These are phyloP conservation scores for Tetraselmis chui DNA, from an alignment of 139 green algal genomes.

Conservation along the genomic window DNA sequence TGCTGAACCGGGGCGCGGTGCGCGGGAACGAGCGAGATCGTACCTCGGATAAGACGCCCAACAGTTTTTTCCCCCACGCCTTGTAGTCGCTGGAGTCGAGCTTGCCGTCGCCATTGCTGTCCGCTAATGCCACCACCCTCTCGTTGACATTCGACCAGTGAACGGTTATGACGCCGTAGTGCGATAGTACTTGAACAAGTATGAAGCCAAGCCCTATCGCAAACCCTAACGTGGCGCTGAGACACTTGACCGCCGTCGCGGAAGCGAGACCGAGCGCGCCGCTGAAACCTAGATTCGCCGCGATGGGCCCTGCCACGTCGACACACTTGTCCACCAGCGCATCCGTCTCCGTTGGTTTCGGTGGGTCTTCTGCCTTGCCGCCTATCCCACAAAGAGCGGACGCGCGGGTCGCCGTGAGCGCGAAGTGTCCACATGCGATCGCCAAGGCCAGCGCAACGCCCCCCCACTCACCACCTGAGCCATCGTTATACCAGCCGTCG, in stretches of 20 bases:
- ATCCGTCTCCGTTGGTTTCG: neutral
- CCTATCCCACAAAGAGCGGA: neutral
- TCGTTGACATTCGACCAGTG: neutral
- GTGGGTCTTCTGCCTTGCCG: neutral
- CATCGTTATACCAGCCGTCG: no score
- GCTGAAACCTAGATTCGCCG: neutral
- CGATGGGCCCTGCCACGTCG: neutral
- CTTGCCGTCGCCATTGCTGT: neutral
- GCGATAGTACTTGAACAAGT: neutral
- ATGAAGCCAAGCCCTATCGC: neutral
- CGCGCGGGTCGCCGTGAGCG: neutral
- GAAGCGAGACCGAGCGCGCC: neutral
- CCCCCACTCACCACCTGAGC: no score
- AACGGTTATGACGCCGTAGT: neutral
- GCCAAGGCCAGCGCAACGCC: no score
- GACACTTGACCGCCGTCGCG: neutral
- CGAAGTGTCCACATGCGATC: no score
- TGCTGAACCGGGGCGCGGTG: no score
- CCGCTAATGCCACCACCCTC: neutral
- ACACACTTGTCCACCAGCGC: neutral
- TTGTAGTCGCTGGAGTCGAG: neutral
- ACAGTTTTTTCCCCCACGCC: neutral
- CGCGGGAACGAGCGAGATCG: no score
- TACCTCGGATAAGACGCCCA: neutral
- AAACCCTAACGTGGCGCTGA: neutral